Evolutionary conservation across 2,329 filamentous ascomycete genomes (phyloP).

Genomic region (Aureobasidium mangrovei): DNA sequence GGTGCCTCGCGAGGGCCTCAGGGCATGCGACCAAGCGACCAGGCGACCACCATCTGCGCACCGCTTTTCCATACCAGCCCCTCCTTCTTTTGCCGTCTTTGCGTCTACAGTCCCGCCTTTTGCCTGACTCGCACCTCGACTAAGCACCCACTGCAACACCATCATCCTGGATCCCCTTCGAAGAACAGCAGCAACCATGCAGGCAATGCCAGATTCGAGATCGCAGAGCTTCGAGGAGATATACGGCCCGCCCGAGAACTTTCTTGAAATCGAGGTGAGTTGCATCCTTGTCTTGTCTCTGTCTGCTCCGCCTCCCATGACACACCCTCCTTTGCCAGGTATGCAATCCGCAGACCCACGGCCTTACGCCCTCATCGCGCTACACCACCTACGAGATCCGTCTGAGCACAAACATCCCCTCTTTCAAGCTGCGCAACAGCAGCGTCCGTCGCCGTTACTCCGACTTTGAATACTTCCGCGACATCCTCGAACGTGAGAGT

Average conservation of each 20-base stretch:
- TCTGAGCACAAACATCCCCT: slow-evolving; percentile 95
- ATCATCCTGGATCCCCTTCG: background rate
- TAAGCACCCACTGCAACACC: no score
- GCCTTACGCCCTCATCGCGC: slow-evolving; percentile 61
- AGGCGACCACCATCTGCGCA: no score
- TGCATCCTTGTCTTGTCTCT: background rate
- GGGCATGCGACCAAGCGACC: no score
- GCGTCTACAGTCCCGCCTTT: no score
- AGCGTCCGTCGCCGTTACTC: slow-evolving; percentile 89
- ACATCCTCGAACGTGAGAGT: slow-evolving; percentile 91
- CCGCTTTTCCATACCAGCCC: no score
- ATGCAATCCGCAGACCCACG: slow-evolving; percentile 85
- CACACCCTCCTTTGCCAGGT: slow-evolving; percentile 49
- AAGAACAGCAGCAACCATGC: slow-evolving; percentile 38
- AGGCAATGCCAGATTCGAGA: slow-evolving; percentile 59
- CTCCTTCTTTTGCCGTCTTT: no score
- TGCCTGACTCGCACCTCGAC: no score
- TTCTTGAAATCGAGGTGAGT: slow-evolving; percentile 89
- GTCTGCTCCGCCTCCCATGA: background rate
- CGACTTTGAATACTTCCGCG: slow-evolving; percentile 97
- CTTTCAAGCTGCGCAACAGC: slow-evolving; percentile 84
- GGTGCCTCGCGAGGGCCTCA: no score
- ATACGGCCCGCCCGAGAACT: slow-evolving; percentile 97
- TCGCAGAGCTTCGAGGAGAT: slow-evolving; percentile 98
- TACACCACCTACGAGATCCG: slow-evolving; percentile 99